Evolutionary conservation across 2,329 filamentous ascomycete species (phyloP), one percentile per base, ranked within the genome.

Genomic region (Fusarium haematococcum): DNA sequence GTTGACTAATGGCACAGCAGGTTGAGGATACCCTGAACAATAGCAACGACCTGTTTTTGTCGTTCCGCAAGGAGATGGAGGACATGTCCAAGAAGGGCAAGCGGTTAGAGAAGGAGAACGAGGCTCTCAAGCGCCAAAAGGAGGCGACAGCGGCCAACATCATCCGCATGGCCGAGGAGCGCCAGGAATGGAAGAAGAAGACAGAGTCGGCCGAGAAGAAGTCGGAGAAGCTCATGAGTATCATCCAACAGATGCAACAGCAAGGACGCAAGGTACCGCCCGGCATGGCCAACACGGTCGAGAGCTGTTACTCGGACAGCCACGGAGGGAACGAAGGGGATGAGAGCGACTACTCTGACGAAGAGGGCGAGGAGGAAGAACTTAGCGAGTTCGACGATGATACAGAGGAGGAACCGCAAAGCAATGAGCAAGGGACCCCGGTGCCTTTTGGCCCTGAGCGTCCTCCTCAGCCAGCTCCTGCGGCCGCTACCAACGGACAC

Each of bases 61-160:
- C 97, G 1, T 98, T 98, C 85, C 91, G 96, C 64, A 98, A 98
- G 85, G 97, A 98, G 84, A 98, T 98, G 95, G 97, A 98, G 84
- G 97, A 98, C 80, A 98, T 98, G 95, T 98, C 95, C 1, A 98
- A 98, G 86, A 98, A 98, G 86, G 98, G 96, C 7, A 98, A 98
- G 84, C 92, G 95, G 30, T 87, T 99, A 63, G 97, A 99, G 83
- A 98, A 98, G 84, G 97, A 99, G 80, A 98, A 99, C 79, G 93
- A 97, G 78, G 93, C 91, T 20, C 89, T 98, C 61, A 97, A 95
- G 75, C 91, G 96, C 65, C 98, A 98, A 83, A 96, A 98, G 82
- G 95, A 98, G 78, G 91, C 94, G 57, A 97, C 95, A 30, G 97
- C 97, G 79, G 92, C 94, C 75, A 98, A 98, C 83, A 98, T 99